These are phyloP conservation scores for Dipteronia dyeriana DNA, from an alignment of 345 rosid genomes.

Conservation along the genomic window DNA sequence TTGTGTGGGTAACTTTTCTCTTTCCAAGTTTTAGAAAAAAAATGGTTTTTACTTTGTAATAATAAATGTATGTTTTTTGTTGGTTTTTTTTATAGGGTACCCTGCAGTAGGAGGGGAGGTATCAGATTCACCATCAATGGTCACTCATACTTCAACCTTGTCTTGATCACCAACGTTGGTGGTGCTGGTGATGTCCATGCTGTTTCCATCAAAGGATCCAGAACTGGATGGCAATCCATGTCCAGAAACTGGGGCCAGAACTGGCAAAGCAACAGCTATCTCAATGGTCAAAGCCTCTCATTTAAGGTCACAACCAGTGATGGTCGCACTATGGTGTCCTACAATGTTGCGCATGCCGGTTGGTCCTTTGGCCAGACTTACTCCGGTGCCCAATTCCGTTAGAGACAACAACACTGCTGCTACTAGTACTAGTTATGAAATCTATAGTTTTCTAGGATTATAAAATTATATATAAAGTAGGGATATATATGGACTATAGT, in stretches of 20 bases:
- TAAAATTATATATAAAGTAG: constrained; percentile 13
- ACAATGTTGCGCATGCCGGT: constrained; percentile 63
- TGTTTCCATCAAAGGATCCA: constrained; percentile 60
- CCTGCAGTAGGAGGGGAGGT: constrained; percentile 70
- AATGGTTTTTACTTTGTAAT: not conserved
- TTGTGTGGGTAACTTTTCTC: not conserved
- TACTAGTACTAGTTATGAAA: not conserved
- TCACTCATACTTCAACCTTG: constrained; percentile 78
- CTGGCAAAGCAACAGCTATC: constrained; percentile 74
- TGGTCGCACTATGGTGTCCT: constrained; percentile 53
- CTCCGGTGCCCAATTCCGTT: constrained; percentile 55
- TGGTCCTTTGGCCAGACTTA: constrained; percentile 89
- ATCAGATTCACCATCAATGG: constrained; percentile 79
- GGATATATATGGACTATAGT: constrained; percentile 13
- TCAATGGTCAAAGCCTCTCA: constrained; percentile 73
- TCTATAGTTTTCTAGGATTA: not conserved
- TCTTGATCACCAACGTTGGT: constrained; percentile 75
- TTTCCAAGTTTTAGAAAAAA: not conserved
- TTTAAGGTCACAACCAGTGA: constrained; percentile 78
- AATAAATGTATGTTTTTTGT: not conserved
- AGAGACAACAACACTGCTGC: not conserved
- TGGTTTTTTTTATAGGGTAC: constrained; percentile 41
- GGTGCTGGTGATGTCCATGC: constrained; percentile 81
- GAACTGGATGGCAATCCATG: constrained; percentile 77
- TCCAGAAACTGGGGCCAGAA: constrained; percentile 89